Base-by-base conservation (phyloP, 768 basidiomycete species). In the Lentinula boryana region DNA sequence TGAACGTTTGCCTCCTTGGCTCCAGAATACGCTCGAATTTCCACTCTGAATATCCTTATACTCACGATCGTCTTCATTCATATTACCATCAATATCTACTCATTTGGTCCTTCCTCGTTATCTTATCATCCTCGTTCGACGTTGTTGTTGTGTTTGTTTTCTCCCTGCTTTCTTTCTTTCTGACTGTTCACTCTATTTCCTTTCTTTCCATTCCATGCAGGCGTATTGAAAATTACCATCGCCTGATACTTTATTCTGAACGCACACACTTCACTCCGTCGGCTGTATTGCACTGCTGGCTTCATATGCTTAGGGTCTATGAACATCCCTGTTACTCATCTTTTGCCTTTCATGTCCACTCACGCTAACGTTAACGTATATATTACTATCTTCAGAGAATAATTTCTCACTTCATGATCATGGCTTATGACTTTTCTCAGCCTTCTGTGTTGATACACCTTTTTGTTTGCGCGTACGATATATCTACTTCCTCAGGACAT, bases 1-100 rank as follows among this genome's bases (percentile, higher is more conserved):
- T 13, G 41, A 43, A 76, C 31, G 69, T 64, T 41, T 65, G 61
- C 61, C 63, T 46, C 23, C 23, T 27, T 27, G 27, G 27, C 27
- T 27, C 27, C 36, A 13, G 36, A 48, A 33, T 49, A 18, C 52
- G 40, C 38, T 59, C 12, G 43, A 58, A 51, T 59, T 36, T 56
- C 55, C 51, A 35, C 23, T 38, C 44, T 55, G 32, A 32, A 58
- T 62, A 58, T 12, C 50, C 23, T 43, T 56, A 43, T 56, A 31
- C 23, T 40, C 64, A 60, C 18, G 15, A 52, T 60, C 48, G 57
- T 51, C 57, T 49, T 32, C 33, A 18, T 8, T 21, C 38, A n/a
- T 36, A n/a, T 53, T n/a, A 36, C n/a, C 18, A 55, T 18, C 23
- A 1, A 23, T 55, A 40, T 55, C 16, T 53, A 18, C 12, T 53